Percentiles rank a stretch among this genome's conserved stretches.
phyloP scores from a whole-genome alignment of 805 yeast species.

The Kuraishia cidri region DNA sequence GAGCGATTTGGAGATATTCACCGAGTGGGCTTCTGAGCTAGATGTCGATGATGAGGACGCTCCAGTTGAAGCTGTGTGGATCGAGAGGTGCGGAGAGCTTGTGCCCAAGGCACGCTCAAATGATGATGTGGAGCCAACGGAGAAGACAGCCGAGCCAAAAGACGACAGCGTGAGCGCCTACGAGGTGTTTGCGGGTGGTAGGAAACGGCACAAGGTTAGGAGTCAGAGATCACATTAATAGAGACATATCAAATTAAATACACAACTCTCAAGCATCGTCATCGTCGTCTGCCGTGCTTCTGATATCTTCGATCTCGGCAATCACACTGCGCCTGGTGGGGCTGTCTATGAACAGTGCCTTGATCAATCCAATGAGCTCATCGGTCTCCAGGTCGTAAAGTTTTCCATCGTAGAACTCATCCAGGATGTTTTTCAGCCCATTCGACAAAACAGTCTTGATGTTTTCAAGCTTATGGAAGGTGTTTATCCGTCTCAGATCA shows the following conservation, averaged over 20 bases:
- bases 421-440: slow-evolving; percentile 37
- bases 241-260: too few relatives aligned
- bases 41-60: slow-evolving; percentile 9
- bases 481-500: neutral
- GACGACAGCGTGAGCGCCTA: neutral
- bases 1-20: slow-evolving; percentile 3
- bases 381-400: slow-evolving; percentile 37
- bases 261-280: too few relatives aligned
- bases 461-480: slow-evolving; percentile 18
- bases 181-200: slow-evolving; percentile 1
- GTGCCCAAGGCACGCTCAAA: neutral
- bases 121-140: too few relatives aligned
- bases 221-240: too few relatives aligned
- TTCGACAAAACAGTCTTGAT: slow-evolving; percentile 13
- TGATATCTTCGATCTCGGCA: slow-evolving; percentile 33
- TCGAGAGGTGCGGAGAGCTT: slow-evolving; percentile 13
- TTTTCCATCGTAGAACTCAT: slow-evolving; percentile 40
- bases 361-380: slow-evolving; percentile 31
- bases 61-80: slow-evolving; percentile 9
- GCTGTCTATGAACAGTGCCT: slow-evolving; percentile 36
- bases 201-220: too few relatives aligned
- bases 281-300: too few relatives aligned
- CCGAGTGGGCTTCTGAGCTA: slow-evolving; percentile 8
- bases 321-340: slow-evolving; percentile 33
- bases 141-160: neutral